Conservation (phyloP, 345 rosid species). For the Linum trigynum region DNA sequence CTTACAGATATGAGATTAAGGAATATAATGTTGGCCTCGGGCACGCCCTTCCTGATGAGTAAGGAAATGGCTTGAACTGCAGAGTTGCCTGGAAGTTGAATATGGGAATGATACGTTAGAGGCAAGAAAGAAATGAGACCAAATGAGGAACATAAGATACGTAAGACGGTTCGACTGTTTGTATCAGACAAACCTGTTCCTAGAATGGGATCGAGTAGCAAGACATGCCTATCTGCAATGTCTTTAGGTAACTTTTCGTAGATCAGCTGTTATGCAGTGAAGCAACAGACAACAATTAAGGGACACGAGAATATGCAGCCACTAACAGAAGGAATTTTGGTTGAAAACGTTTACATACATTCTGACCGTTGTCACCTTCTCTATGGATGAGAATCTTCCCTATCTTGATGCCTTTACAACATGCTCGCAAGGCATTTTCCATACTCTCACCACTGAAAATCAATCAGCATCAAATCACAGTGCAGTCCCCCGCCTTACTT, state of each 20-base stretch:
- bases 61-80: conserved; percentile 90
- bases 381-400: conserved; percentile 96
- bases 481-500: too few relatives aligned
- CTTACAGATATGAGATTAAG: conserved; percentile 93
- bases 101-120: not conserved
- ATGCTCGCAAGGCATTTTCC: conserved; percentile 97
- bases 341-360: conserved; percentile 35
- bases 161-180: not conserved
- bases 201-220: conserved; percentile 86
- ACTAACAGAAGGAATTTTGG: not conserved
- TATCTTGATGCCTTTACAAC: conserved; percentile 95
- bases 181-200: conserved; percentile 64
- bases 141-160: not conserved
- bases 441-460: conserved; percentile 85
- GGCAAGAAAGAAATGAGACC: not conserved
- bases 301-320: conserved; percentile 1
- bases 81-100: conserved; percentile 56
- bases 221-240: conserved; percentile 84
- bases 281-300: conserved; percentile 9
- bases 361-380: conserved; percentile 97
- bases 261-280: conserved; percentile 48
- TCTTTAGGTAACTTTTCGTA: conserved; percentile 88
- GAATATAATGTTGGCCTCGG: conserved; percentile 84
- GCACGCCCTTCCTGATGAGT: conserved; percentile 81
- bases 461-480: not conserved